Evolutionary conservation across 352 stramenopile genomes (phyloP).

Genomic region (Phytophthora capsici): DNA sequence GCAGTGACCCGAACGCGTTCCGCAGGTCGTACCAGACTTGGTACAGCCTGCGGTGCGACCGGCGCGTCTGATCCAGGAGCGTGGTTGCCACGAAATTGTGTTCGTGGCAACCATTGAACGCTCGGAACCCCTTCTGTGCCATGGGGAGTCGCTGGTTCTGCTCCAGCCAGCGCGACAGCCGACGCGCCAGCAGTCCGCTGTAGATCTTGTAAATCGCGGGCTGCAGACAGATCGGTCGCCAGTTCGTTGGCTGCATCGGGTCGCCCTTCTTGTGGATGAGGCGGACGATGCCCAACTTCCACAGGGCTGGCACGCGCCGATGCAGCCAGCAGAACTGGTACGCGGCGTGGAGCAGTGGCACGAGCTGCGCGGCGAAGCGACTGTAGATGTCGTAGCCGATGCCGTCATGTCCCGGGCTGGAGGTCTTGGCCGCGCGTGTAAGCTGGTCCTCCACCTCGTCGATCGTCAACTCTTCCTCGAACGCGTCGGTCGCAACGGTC

Average conservation of each 20-base stretch:
- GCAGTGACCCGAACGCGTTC: no score
- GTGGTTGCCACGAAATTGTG: no score
- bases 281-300: conserved; percentile 32
- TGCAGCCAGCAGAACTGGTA: conserved; percentile 28
- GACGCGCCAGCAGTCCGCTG: conserved; percentile 16
- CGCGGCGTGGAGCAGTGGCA: conserved; percentile 15
- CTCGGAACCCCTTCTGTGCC: conserved; percentile 30
- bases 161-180: conserved; percentile 27
- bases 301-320: conserved; percentile 16
- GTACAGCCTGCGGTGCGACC: no score
- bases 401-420: conserved; percentile 26
- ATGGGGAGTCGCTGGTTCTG: conserved; percentile 9
- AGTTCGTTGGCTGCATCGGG: conserved; percentile 15
- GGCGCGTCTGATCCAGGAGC: no score
- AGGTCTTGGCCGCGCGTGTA: not conserved
- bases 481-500: not conserved
- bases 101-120: conserved; percentile 18
- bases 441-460: conserved; percentile 40
- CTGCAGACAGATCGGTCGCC: conserved; percentile 42
- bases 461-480: not conserved
- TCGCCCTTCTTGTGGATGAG: conserved; percentile 49
- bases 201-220: conserved; percentile 43
- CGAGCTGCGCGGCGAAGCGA: conserved; percentile 12
- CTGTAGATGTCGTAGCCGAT: conserved; percentile 27
- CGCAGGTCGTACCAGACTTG: no score